Evolutionary conservation across 2,329 filamentous ascomycete genomes (phyloP).

Genomic region (Pseudogymnoascus sp.): DNA sequence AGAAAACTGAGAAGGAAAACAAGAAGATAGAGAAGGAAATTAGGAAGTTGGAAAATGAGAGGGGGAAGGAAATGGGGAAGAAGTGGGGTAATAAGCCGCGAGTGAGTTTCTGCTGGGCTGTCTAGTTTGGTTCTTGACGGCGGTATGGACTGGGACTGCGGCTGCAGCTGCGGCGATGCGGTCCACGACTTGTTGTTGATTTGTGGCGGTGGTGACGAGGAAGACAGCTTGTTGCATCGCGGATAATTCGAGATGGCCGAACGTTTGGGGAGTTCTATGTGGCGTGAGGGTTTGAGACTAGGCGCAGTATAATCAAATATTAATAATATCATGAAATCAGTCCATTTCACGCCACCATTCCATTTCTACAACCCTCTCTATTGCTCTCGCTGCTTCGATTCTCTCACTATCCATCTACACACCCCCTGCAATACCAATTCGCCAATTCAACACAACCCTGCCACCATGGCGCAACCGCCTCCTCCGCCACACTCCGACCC

Average conservation of each 20-base stretch:
- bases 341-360: background rate
- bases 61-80: conserved; percentile 21
- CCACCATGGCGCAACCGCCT: too few species aligned
- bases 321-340: background rate
- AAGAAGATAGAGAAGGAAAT: conserved; percentile 14
- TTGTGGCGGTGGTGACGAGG: background rate
- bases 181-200: background rate
- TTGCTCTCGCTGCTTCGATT: background rate
- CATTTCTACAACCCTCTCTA: too few species aligned
- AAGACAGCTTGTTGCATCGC: background rate
- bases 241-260: background rate
- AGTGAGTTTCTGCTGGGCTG: background rate
- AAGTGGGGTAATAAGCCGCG: conserved; percentile 19
- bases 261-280: background rate
- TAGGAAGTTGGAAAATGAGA: conserved; percentile 17
- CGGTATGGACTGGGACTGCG: background rate
- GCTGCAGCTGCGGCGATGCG: background rate
- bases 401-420: background rate
- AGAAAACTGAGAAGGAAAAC: conserved; percentile 15
- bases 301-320: background rate
- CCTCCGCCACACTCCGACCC: too few species aligned
- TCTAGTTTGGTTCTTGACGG: background rate
- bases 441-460: too few species aligned
- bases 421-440: too few species aligned
- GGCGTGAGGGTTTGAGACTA: background rate